Conservation (phyloP, 2,329 filamentous ascomycete species). For the Chrysosporium queenslandicum region DNA sequence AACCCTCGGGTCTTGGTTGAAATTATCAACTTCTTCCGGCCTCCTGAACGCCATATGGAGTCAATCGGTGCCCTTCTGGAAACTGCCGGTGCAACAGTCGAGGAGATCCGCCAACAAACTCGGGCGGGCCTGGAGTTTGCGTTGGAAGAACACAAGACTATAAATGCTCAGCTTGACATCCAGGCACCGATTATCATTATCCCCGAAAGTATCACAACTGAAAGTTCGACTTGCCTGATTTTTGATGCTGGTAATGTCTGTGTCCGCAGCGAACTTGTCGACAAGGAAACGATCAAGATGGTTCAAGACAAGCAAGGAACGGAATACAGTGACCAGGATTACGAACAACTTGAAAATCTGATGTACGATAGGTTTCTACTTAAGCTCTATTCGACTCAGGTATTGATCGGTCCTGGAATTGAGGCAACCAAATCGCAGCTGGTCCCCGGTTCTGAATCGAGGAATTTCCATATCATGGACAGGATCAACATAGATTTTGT, state of each 20-base stretch:
- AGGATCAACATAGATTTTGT: slow-evolving; percentile 96
- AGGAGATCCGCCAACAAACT: slow-evolving; percentile 89
- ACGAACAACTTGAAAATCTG: slow-evolving; percentile 72
- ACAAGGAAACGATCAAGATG: slow-evolving; percentile 78
- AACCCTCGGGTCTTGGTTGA: slow-evolving; percentile 90
- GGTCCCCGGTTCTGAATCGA: slow-evolving; percentile 54
- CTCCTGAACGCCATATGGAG: slow-evolving; percentile 95
- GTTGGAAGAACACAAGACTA: slow-evolving; percentile 92
- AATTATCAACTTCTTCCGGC: slow-evolving; percentile 89
- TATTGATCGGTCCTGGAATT: slow-evolving; percentile 88
- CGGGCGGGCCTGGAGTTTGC: slow-evolving; percentile 93
- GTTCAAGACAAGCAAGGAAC: slow-evolving; percentile 85
- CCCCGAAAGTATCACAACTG: slow-evolving; percentile 77
- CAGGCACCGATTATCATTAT: slow-evolving; percentile 95
- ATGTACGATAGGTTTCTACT: slow-evolving; percentile 98
- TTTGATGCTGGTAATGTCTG: slow-evolving; percentile 93
- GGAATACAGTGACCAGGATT: slow-evolving; percentile 79
- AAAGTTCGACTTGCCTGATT: slow-evolving; percentile 77
- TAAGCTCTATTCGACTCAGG: slow-evolving; percentile 86
- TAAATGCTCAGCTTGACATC: slow-evolving; percentile 90
- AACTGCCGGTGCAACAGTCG: slow-evolving; percentile 86
- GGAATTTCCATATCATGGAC: slow-evolving; percentile 81
- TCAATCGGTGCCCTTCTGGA: slow-evolving; percentile 95
- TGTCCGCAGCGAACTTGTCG: slow-evolving; percentile 85
- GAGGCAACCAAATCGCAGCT: slow-evolving; percentile 80